phyloP scores from a whole-genome alignment of 805 yeast genomes.

The Starmerella scarabaei region DNA sequence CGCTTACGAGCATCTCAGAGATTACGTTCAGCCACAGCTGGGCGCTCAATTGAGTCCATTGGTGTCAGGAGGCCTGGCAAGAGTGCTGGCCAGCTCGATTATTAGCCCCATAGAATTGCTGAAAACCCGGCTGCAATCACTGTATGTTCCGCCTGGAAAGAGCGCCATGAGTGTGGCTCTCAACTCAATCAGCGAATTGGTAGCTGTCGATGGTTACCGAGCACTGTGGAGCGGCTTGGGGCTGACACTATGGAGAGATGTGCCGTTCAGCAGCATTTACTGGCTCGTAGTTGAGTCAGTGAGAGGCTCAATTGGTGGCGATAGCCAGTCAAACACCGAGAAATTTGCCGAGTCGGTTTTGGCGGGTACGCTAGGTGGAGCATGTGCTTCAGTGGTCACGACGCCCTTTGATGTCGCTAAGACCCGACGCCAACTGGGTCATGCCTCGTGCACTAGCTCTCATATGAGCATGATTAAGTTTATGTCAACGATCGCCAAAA shows the following conservation, averaged over 20 bases:
- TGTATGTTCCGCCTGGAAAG: slow-evolving; percentile 35
- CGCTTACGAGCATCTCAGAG: slow-evolving; percentile 80
- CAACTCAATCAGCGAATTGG: slow-evolving; percentile 40
- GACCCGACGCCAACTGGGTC: slow-evolving; percentile 69
- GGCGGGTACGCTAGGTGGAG: slow-evolving; percentile 75
- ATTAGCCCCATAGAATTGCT: slow-evolving; percentile 80
- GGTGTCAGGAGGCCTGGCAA: slow-evolving; percentile 71
- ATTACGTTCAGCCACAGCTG: slow-evolving; percentile 44
- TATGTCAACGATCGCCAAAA: slow-evolving; percentile 45
- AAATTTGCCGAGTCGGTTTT: slow-evolving; percentile 37
- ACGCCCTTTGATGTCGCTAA: slow-evolving; percentile 97
- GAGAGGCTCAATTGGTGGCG: slow-evolving; percentile 7
- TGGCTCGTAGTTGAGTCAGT: slow-evolving; percentile 74
- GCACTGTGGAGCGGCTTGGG: slow-evolving; percentile 74
- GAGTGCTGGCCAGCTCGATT: slow-evolving; percentile 68
- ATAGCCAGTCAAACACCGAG: slow-evolving; percentile 11
- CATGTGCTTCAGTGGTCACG: slow-evolving; percentile 72
- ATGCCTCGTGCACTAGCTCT: slow-evolving; percentile 25
- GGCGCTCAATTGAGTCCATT: slow-evolving; percentile 49
- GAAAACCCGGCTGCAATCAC: slow-evolving; percentile 79
- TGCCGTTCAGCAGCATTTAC: slow-evolving; percentile 89
- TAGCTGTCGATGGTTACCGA: slow-evolving; percentile 42
- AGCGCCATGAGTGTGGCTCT: slow-evolving; percentile 29
- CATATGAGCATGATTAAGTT: slow-evolving; percentile 48
- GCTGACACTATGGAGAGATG: slow-evolving; percentile 91